Evolutionary conservation across 768 basidiomycete species (phyloP).

Genomic region (Boletus pseudo-olivaceus): DNA sequence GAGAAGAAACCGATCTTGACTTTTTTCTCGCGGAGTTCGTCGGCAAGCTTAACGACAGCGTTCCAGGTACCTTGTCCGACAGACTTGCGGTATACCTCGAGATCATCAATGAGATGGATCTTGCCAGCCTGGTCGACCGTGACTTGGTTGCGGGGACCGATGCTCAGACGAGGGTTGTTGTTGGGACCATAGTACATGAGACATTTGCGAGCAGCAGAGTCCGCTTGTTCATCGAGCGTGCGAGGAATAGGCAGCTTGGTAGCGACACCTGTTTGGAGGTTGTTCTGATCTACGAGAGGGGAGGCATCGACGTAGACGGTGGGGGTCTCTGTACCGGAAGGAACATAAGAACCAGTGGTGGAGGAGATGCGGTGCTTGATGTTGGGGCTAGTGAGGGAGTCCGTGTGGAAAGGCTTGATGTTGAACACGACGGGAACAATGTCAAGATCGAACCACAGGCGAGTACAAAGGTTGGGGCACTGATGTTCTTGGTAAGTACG

Average conservation of each 20-base stretch:
- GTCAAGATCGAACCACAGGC: constrained; percentile 79
- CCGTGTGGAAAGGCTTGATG: constrained; percentile 79
- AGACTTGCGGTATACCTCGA: constrained; percentile 72
- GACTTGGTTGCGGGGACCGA: constrained; percentile 83
- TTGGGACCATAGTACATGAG: constrained; percentile 79
- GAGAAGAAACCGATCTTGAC: constrained; percentile 93
- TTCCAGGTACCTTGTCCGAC: constrained; percentile 78
- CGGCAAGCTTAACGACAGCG: constrained; percentile 74
- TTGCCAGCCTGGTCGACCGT: constrained; percentile 83
- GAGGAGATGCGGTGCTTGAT: constrained; percentile 81
- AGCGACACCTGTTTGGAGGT: constrained; percentile 43
- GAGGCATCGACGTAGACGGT: constrained; percentile 61
- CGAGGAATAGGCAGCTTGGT: constrained; percentile 69
- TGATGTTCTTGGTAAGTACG: constrained; percentile 30
- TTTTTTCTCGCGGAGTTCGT: constrained; percentile 82
- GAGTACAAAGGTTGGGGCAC: constrained; percentile 81
- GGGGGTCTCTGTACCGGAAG: constrained; percentile 75
- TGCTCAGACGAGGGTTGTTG: constrained; percentile 80
- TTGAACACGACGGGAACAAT: constrained; percentile 84
- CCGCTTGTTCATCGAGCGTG: constrained; percentile 80
- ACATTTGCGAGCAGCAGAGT: constrained; percentile 82
- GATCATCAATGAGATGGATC: constrained; percentile 81
- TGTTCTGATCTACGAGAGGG: constrained; percentile 42
- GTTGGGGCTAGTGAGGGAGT: constrained; percentile 74
- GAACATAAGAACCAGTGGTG: constrained; percentile 72